These are phyloP conservation scores for Linnemannia elongata DNA, from an alignment of 192 early-diverging fungal species.

Conservation along the genomic window DNA sequence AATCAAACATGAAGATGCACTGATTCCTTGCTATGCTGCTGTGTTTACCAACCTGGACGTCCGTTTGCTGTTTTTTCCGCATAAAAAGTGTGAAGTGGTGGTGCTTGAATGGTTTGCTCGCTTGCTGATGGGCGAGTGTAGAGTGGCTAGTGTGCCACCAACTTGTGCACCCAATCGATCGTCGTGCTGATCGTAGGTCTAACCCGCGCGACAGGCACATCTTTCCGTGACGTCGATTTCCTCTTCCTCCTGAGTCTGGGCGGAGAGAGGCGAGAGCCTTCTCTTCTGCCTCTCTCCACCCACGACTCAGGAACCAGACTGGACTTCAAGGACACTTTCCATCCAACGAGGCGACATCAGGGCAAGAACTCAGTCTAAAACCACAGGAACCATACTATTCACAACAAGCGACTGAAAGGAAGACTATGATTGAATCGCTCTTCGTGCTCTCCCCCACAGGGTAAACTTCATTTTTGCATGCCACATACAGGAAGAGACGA, in stretches of 20 bases:
- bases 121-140: no score
- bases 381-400: background rate
- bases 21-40: background rate
- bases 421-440: slow-evolving; percentile 49
- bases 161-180: no score
- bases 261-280: no score
- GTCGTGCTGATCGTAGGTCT: no score
- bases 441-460: slow-evolving; percentile 54
- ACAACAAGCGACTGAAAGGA: background rate
- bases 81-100: no score
- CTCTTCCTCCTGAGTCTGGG: background rate
- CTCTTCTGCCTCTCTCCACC: background rate
- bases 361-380: background rate
- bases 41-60: background rate
- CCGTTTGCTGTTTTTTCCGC: no score
- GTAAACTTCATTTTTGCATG: slow-evolving; percentile 14
- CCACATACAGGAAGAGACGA: background rate
- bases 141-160: no score
- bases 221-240: slow-evolving; percentile 2
- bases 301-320: background rate
- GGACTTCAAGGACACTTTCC: background rate
- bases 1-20: background rate
- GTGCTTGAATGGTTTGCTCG: no score
- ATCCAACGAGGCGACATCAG: background rate
- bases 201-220: no score